These are phyloP conservation scores for Tetraselmis chui DNA, from an alignment of 139 green algal genomes.

Conservation along the genomic window DNA sequence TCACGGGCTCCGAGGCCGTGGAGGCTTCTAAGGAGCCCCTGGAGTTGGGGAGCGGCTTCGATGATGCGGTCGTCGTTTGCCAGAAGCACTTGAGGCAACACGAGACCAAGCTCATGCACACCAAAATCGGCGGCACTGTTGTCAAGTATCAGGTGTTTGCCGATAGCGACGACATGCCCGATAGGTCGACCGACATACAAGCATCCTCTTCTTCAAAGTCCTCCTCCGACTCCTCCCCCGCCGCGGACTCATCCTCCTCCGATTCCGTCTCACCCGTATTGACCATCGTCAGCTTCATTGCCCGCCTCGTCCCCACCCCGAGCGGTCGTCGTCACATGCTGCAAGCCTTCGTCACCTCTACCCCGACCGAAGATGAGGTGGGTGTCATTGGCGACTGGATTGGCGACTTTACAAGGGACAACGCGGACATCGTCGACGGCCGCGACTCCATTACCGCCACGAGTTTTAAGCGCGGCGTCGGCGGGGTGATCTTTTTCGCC, in stretches of 20 bases:
- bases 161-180: background rate
- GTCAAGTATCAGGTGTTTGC: background rate
- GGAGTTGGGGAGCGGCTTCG: background rate
- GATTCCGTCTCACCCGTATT: too few species aligned
- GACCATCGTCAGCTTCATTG: too few species aligned
- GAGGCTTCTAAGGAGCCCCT: background rate
- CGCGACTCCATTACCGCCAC: too few species aligned
- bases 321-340: too few species aligned
- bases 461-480: too few species aligned
- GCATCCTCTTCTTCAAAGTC: background rate
- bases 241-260: background rate
- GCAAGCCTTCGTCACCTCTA: too few species aligned
- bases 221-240: background rate
- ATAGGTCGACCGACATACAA: background rate
- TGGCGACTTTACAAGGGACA: too few species aligned
- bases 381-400: too few species aligned
- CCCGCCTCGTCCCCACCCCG: too few species aligned
- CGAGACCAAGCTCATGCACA: background rate
- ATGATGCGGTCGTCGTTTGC: background rate
- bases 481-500: too few species aligned
- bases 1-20: background rate
- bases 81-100: background rate
- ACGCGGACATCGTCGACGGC: too few species aligned
- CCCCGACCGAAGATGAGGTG: too few species aligned
- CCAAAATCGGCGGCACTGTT: background rate